Evolutionary conservation across 768 basidiomycete species (phyloP).

Genomic region (Rhizopogon rudus): DNA sequence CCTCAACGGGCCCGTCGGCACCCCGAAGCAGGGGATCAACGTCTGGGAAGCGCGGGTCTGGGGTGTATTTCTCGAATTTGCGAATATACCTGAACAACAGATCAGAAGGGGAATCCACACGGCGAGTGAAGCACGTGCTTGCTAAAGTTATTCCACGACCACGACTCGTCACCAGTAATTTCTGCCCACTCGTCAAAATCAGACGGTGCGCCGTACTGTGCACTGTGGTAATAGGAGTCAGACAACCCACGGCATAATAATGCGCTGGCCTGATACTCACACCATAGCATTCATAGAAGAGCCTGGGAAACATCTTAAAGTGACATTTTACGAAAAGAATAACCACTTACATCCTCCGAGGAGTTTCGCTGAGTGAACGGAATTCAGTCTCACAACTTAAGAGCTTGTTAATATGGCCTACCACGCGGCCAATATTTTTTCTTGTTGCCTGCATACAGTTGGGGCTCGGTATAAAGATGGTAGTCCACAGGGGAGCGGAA

Average conservation of each 20-base stretch:
- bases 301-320: slow-evolving; percentile 28
- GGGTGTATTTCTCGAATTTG: slow-evolving; percentile 60
- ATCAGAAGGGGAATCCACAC: neutral
- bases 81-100: slow-evolving; percentile 53
- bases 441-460: slow-evolving; percentile 41
- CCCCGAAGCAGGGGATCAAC: slow-evolving; percentile 47
- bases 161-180: slow-evolving; percentile 48
- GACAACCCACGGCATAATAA: neutral
- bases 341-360: slow-evolving; percentile 65
- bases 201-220: slow-evolving; percentile 60
- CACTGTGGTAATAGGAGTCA: slow-evolving; percentile 19
- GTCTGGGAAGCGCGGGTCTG: slow-evolving; percentile 42
- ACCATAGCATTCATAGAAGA: slow-evolving; percentile 62
- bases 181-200: slow-evolving; percentile 67
- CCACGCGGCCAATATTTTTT: slow-evolving; percentile 64
- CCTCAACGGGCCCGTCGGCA: slow-evolving; percentile 47
- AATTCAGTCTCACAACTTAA: neutral
- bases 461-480: slow-evolving; percentile 52
- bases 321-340: neutral
- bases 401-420: slow-evolving; percentile 16
- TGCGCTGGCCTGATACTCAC: slow-evolving; percentile 14
- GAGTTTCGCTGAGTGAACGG: slow-evolving; percentile 43
- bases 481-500: slow-evolving; percentile 47
- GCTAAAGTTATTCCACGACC: slow-evolving; percentile 51
- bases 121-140: slow-evolving; percentile 27